phyloP scores from a whole-genome alignment of 2,329 filamentous ascomycete species.

The Sarocladiaceae sp. region DNA sequence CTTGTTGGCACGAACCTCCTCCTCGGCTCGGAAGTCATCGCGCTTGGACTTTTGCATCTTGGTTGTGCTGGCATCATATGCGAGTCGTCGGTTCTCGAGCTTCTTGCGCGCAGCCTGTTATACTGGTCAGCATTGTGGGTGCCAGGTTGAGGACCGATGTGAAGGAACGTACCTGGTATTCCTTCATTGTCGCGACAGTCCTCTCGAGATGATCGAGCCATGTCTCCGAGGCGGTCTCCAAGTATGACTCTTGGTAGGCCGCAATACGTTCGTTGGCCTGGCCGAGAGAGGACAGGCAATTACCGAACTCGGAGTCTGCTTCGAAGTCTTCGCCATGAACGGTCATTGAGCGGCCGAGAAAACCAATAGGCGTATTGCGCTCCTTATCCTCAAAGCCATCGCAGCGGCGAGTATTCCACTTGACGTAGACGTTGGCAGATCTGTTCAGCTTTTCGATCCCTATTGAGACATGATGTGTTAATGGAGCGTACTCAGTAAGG shows the following conservation, averaged over 20 bases:
- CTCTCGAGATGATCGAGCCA: constrained; percentile 92
- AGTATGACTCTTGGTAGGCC: constrained; percentile 77
- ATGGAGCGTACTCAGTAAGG: background rate
- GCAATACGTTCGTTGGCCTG: constrained; percentile 84
- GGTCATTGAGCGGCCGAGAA: constrained; percentile 80
- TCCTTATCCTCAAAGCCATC: constrained; percentile 79
- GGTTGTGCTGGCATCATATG: constrained; percentile 81
- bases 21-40: constrained; percentile 88
- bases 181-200: constrained; percentile 90
- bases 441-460: constrained; percentile 87
- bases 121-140: constrained; percentile 4
- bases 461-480: constrained; percentile 26
- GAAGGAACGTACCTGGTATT: constrained; percentile 89
- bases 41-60: constrained; percentile 93
- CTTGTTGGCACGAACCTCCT: constrained; percentile 84
- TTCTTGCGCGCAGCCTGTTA: constrained; percentile 72
- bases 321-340: constrained; percentile 90
- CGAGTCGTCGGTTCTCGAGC: constrained; percentile 80
- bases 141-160: constrained; percentile 8
- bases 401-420: constrained; percentile 77
- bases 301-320: constrained; percentile 82
- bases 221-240: constrained; percentile 67
- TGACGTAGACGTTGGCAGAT: constrained; percentile 80
- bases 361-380: constrained; percentile 72
- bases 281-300: constrained; percentile 72